Base-by-base conservation (phyloP, 495 filamentous ascomycete species). In the Xylaria flabelliformis region DNA sequence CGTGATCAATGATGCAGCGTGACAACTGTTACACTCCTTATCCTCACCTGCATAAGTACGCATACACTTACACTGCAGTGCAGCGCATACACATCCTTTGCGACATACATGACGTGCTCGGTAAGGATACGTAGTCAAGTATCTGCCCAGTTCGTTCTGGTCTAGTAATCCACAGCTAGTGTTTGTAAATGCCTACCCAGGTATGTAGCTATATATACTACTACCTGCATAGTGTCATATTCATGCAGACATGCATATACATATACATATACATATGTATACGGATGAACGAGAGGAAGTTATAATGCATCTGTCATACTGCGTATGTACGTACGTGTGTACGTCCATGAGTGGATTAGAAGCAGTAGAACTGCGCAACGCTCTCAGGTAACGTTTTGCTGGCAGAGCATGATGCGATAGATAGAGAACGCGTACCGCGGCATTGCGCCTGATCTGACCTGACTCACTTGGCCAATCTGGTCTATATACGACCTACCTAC, bases 1-100 rank as follows among this genome's bases (percentile, higher is more conserved):
- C 70, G 70, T 72, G 70, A 72, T 64, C 61, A 44, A 9, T 58
- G 50, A 41, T 67, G 65, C 65, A 56, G 65, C 65, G 24, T 55
- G 65, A 67, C n/a, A 55, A 48, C 50, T 32, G 62, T 46, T 64
- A 64, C 62, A 19, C 41, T n/a, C 19, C 12, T 48, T 34, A 46
- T 56, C 48, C 24, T 15, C 62, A 64, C 62, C 26, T 64, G 62
- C 62, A 64, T 64, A 32, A 42, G 17, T 44, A 44, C 32, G 39
- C 39, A 64, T 34, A 48, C 24, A 56, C 51, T 56, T 56, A 15
- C 51, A 19, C 39, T 32, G 39, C 39, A 48, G 42, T 6, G 36
- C 41, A 32, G 53, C 26, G 26, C 53, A 56, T 39, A 53, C 12
- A 63, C 59, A 42, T 63, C 39, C n/a, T 21, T 63, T n/a, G n/a